Conservation (phyloP, 495 filamentous ascomycete genomes). For the Hyaloscypha finlandica region DNA sequence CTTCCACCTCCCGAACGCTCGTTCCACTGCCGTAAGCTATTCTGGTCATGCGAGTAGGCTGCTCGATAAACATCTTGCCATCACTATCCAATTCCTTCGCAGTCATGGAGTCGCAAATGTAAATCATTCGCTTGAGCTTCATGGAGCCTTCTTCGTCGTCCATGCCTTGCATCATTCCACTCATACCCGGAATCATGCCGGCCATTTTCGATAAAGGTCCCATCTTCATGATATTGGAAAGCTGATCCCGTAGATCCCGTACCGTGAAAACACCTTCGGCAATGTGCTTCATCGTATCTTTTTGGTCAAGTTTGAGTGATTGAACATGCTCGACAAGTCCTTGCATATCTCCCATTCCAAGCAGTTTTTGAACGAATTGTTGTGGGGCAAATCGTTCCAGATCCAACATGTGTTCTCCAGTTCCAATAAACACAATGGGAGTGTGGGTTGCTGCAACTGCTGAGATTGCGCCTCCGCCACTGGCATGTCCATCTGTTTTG, state of each 20-base stretch:
- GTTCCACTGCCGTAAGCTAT: slow-evolving; percentile 90
- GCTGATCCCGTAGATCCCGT: slow-evolving; percentile 91
- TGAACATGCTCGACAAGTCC: slow-evolving; percentile 97
- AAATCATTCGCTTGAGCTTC: slow-evolving; percentile 97
- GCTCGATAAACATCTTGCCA: slow-evolving; percentile 89
- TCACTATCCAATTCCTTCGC: slow-evolving; percentile 91
- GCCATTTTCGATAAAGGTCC: slow-evolving; percentile 96
- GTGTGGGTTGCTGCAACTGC: slow-evolving; percentile 96
- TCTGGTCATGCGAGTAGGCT: slow-evolving; percentile 92
- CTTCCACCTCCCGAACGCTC: slow-evolving; percentile 91
- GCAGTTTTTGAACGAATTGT: slow-evolving; percentile 84
- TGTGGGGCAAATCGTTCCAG: slow-evolving; percentile 90
- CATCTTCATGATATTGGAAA: slow-evolving; percentile 99
- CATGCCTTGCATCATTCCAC: slow-evolving; percentile 88
- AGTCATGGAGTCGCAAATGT: slow-evolving; percentile 98
- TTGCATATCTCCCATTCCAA: slow-evolving; percentile 97
- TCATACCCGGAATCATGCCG: slow-evolving; percentile 96
- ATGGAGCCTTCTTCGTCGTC: slow-evolving; percentile 92
- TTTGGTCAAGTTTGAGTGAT: slow-evolving; percentile 92
- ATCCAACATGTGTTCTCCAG: slow-evolving; percentile 95
- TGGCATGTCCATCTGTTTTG: slow-evolving; percentile 95
- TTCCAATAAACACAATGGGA: slow-evolving; percentile 96
- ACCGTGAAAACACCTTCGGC: slow-evolving; percentile 94
- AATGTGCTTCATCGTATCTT: slow-evolving; percentile 99
- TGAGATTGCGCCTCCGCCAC: slow-evolving; percentile 96